Percentiles rank a stretch among this genome's conserved stretches.
phyloP scores from a whole-genome alignment of 1,284 basidiomycete genomes.

The Taiwanofungus camphoratus region DNA sequence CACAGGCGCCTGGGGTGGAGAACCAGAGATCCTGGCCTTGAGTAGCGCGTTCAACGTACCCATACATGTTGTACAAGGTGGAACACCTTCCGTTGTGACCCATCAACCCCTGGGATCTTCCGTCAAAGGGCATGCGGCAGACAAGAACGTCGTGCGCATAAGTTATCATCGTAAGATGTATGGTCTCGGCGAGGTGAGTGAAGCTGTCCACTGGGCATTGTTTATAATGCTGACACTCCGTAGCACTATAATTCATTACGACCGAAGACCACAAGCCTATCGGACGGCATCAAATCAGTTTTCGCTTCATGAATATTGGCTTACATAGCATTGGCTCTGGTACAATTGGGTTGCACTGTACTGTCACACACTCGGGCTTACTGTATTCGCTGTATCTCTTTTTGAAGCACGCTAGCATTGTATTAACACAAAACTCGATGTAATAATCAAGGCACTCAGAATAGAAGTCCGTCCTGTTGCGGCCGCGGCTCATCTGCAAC shows the following conservation, averaged over 20 bases:
- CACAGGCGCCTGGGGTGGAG: constrained; percentile 93
- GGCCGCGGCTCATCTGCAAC: constrained; percentile 60
- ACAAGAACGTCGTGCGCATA: constrained; percentile 58
- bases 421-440: constrained; percentile 4
- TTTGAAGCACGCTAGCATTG: constrained; percentile 3
- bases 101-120: constrained; percentile 53
- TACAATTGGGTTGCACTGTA: no score
- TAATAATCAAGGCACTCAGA: constrained; percentile 15
- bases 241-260: constrained; percentile 88
- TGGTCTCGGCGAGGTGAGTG: constrained; percentile 84
- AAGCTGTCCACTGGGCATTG: neutral
- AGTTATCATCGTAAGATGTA: constrained; percentile 92
- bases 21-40: constrained; percentile 93
- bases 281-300: constrained; percentile 36
- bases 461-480: constrained; percentile 25
- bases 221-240: neutral
- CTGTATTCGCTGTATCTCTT: constrained; percentile 1
- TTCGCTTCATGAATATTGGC: constrained; percentile 23
- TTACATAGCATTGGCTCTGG: neutral
- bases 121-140: constrained; percentile 27
- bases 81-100: constrained; percentile 76
- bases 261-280: constrained; percentile 40
- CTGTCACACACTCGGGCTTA: neutral
- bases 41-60: constrained; percentile 80
- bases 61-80: constrained; percentile 89